Conservation (phyloP, 768 basidiomycete genomes). For the Hemileccinum impolitum region DNA sequence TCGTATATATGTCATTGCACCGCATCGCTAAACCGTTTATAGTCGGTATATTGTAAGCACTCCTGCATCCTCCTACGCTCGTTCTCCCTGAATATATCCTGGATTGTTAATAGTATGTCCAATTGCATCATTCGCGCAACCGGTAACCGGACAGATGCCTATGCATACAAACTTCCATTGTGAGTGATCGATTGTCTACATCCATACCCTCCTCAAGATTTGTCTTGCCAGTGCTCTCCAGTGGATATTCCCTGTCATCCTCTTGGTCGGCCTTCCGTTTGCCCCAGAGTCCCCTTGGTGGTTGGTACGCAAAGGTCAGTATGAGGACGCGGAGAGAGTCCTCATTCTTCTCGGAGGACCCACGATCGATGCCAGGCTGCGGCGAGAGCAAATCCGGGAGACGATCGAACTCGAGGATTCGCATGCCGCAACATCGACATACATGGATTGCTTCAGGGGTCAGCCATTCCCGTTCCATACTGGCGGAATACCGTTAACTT, state of each 20-base stretch:
- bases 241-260: conserved; percentile 32
- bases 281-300: conserved; percentile 29
- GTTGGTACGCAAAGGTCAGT: conserved; percentile 30
- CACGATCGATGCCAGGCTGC: conserved; percentile 21
- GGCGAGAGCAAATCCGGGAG: conserved; percentile 24
- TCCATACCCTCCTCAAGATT: background rate
- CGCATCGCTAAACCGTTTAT: background rate
- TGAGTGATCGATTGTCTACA: conserved; percentile 3
- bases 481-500: background rate
- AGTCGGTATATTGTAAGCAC: conserved; percentile 25
- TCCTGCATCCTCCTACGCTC: too few species aligned
- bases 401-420: conserved; percentile 31
- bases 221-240: conserved; percentile 22
- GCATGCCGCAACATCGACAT: conserved; percentile 25
- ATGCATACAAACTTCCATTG: conserved; percentile 28
- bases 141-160: conserved; percentile 17
- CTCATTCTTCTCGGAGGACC: conserved; percentile 19
- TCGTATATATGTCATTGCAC: too few species aligned
- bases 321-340: conserved; percentile 22
- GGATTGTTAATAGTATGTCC: conserved; percentile 14
- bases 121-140: conserved; percentile 25
- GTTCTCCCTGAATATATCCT: background rate
- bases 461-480: background rate
- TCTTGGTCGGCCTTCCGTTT: conserved; percentile 20
- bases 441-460: conserved; percentile 33